A percentile compares a stretch with the other conserved stretches of the same genome.
These are phyloP conservation scores for Lepiota brunneoincarnata DNA, from an alignment of 768 basidiomycete genomes.

Conservation along the genomic window DNA sequence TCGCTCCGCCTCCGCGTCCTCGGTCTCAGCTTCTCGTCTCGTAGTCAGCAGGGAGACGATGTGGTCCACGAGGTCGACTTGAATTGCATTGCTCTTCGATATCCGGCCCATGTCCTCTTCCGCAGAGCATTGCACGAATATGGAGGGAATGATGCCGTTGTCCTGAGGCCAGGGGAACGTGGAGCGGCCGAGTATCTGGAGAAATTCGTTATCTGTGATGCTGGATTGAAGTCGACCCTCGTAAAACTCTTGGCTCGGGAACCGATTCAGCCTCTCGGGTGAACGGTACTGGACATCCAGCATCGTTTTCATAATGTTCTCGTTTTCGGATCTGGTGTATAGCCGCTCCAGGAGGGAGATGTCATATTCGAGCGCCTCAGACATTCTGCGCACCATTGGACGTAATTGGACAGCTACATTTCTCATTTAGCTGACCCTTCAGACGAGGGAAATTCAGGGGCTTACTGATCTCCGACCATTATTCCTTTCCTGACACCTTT, in stretches of 20 bases:
- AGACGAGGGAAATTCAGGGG: slow-evolving; percentile 5
- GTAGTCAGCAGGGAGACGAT: slow-evolving; percentile 42
- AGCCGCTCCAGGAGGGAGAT: slow-evolving; percentile 62
- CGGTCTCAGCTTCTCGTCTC: neutral
- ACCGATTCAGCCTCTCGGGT: slow-evolving; percentile 51
- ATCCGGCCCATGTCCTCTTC: slow-evolving; percentile 58
- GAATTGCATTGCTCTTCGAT: slow-evolving; percentile 62
- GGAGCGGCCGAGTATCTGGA: slow-evolving; percentile 34
- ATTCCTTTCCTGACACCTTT: slow-evolving; percentile 59
- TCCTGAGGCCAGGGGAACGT: slow-evolving; percentile 58
- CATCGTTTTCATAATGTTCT: slow-evolving; percentile 55
- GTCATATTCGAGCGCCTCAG: slow-evolving; percentile 53
- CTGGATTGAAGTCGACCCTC: slow-evolving; percentile 49
- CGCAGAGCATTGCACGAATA: slow-evolving; percentile 53
- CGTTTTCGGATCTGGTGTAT: slow-evolving; percentile 35
- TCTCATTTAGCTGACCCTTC: neutral
- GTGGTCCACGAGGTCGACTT: slow-evolving; percentile 48
- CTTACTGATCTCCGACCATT: slow-evolving; percentile 71
- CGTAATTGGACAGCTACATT: slow-evolving; percentile 64
- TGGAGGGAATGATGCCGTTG: slow-evolving; percentile 43
- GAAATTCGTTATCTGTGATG: slow-evolving; percentile 31
- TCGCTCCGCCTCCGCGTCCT: slow-evolving; percentile 15
- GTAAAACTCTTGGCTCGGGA: slow-evolving; percentile 66
- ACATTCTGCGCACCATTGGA: slow-evolving; percentile 61
- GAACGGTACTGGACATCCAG: slow-evolving; percentile 70